Evolutionary conservation across 495 filamentous ascomycete genomes (phyloP).

Genomic region (Trichoderma asperelloides): DNA sequence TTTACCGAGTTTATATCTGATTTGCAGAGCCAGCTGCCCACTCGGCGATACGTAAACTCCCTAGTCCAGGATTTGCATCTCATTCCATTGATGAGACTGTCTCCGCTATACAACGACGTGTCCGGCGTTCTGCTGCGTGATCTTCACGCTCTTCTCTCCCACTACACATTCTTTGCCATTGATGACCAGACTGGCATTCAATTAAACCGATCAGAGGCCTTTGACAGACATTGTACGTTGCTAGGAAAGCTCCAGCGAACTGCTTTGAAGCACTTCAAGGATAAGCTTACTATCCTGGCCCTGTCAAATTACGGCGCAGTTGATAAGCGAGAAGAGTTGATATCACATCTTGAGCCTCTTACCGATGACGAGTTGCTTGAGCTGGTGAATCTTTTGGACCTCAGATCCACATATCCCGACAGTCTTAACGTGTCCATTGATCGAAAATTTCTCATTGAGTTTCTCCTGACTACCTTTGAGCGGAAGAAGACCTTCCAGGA

Average conservation of each 20-base stretch:
- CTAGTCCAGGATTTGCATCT: conserved; percentile 86
- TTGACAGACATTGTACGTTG: conserved; percentile 65
- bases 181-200: conserved; percentile 84
- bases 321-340: conserved; percentile 67
- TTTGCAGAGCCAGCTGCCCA: conserved; percentile 87
- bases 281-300: conserved; percentile 82
- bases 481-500: conserved; percentile 79
- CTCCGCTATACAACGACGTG: conserved; percentile 63
- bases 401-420: conserved; percentile 72
- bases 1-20: conserved; percentile 89
- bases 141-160: conserved; percentile 64
- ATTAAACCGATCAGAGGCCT: conserved; percentile 59
- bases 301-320: conserved; percentile 88
- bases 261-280: conserved; percentile 75
- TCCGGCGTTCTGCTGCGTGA: conserved; percentile 76
- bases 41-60: conserved; percentile 85
- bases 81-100: conserved; percentile 71
- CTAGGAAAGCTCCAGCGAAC: conserved; percentile 75
- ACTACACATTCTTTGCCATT: conserved; percentile 81
- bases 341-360: conserved; percentile 64
- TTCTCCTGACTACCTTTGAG: conserved; percentile 70
- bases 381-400: conserved; percentile 61
- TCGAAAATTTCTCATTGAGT: conserved; percentile 63
- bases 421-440: conserved; percentile 51
- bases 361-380: conserved; percentile 62